phyloP scores from a whole-genome alignment of 31 red algal species.

The Endocladia muricata region DNA sequence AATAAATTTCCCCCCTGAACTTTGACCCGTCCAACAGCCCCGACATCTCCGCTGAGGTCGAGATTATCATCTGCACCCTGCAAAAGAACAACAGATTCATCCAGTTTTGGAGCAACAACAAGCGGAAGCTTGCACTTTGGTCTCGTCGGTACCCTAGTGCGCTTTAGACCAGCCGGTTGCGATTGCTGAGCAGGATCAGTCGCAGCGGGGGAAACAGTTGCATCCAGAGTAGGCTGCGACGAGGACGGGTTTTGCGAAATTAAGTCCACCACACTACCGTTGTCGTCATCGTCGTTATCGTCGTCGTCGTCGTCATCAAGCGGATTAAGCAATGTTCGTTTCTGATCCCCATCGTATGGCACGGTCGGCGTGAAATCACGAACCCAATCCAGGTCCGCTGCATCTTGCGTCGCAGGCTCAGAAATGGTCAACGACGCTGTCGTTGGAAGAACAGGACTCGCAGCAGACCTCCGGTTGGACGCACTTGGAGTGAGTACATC shows the following conservation, averaged over 20 bases:
- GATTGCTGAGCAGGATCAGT: neutral
- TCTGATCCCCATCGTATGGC: neutral
- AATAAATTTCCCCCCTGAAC: conserved; percentile 33
- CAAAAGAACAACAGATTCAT: conserved; percentile 45
- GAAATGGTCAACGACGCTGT: no score
- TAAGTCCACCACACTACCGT: conserved; percentile 57
- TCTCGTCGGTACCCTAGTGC: neutral
- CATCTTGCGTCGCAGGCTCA: no score
- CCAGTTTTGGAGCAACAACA: conserved; percentile 30
- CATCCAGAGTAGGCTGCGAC: neutral
- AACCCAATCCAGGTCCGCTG: neutral
- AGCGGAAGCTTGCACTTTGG: conserved; percentile 36
- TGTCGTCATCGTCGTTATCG: conserved; percentile 38
- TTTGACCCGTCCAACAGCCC: conserved; percentile 69
- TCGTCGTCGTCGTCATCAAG: conserved; percentile 47
- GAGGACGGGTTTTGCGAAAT: conserved; percentile 22
- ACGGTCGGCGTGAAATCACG: neutral
- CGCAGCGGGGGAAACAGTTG: neutral
- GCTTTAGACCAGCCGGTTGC: neutral
- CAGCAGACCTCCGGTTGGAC: no score
- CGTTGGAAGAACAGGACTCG: no score
- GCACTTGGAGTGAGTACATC: no score
- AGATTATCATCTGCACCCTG: conserved; percentile 39
- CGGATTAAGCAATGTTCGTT: neutral
- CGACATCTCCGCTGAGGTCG: conserved; percentile 71